Evolutionary conservation across 225 moss, liverwort and hornwort genomes (phyloP).

Genomic region (Physcomitrium patens): DNA sequence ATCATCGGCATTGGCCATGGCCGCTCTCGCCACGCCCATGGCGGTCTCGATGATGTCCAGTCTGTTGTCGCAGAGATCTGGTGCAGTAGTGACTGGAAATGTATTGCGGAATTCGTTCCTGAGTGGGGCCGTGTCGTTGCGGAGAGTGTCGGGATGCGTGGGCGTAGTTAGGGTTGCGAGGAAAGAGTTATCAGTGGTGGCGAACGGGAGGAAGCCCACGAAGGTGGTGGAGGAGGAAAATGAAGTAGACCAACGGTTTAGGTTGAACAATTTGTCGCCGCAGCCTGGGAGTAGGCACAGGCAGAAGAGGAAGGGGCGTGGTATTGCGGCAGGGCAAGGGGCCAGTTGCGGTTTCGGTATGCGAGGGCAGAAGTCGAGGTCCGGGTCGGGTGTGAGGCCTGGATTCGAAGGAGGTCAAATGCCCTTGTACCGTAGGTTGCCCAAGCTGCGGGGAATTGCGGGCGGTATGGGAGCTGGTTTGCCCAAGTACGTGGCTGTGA

Average conservation of each 20-base stretch:
- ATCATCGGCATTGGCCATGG: conserved; percentile 37
- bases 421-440: conserved; percentile 82
- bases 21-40: conserved; percentile 43
- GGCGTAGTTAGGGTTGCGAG: conserved; percentile 34
- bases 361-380: conserved; percentile 92
- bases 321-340: conserved; percentile 92
- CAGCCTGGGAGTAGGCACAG: conserved; percentile 87
- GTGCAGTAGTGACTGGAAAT: neutral
- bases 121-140: conserved; percentile 24
- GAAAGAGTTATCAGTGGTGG: conserved; percentile 26
- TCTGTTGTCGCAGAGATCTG: conserved; percentile 28
- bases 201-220: conserved; percentile 43
- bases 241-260: conserved; percentile 61
- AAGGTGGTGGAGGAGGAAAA: conserved; percentile 39
- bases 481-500: conserved; percentile 83
- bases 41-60: conserved; percentile 19
- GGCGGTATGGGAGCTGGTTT: conserved; percentile 96
- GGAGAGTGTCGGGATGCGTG: neutral
- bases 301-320: conserved; percentile 93
- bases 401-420: conserved; percentile 96
- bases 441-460: conserved; percentile 87
- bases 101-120: conserved; percentile 33
- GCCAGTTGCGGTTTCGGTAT: conserved; percentile 96
- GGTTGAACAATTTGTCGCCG: conserved; percentile 79
- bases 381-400: conserved; percentile 85